Percentiles rank a stretch among this genome's conserved stretches.
Evolutionary conservation across 805 yeast species (phyloP).

Genomic region (Scheffersomyces ergatensis): DNA sequence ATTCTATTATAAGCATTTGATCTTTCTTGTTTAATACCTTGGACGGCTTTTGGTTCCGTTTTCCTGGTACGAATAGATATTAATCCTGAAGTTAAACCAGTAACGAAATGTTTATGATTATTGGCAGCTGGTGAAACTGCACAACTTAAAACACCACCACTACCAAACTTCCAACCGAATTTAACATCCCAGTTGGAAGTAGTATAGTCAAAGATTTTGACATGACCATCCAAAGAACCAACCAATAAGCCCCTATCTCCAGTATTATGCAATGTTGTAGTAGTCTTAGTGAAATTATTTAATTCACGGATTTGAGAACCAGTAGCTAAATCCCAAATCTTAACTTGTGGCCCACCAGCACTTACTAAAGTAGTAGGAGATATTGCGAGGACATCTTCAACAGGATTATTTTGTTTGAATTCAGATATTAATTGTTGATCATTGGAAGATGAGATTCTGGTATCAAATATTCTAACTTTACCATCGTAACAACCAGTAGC

Average conservation of each 20-base stretch:
- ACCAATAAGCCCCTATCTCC: conserved; percentile 81
- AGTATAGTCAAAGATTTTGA: conserved; percentile 83
- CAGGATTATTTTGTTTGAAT: conserved; percentile 71
- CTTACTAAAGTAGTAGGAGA: conserved; percentile 74
- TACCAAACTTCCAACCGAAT: conserved; percentile 95
- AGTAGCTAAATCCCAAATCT: conserved; percentile 89
- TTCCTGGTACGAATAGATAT: conserved; percentile 86
- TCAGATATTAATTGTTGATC: conserved; percentile 53
- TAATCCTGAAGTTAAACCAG: conserved; percentile 88
- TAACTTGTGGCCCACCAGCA: conserved; percentile 78
- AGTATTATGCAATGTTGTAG: conserved; percentile 75
- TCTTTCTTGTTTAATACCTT: conserved; percentile 47
- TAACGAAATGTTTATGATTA: conserved; percentile 76
- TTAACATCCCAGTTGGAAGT: conserved; percentile 79
- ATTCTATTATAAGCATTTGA: conserved; percentile 71
- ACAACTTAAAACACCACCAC: conserved; percentile 81
- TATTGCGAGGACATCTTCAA: conserved; percentile 78
- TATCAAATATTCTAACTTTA: conserved; percentile 75
- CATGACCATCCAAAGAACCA: conserved; percentile 96
- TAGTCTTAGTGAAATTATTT: conserved; percentile 89
- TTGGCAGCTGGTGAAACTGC: conserved; percentile 77
- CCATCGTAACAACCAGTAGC: conserved; percentile 96
- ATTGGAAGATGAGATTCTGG: conserved; percentile 42
- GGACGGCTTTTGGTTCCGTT: conserved; percentile 55
- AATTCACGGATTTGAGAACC: conserved; percentile 70